Evolutionary conservation across 805 yeast genomes (phyloP).

Genomic region (Yamadazyma ubonensis): DNA sequence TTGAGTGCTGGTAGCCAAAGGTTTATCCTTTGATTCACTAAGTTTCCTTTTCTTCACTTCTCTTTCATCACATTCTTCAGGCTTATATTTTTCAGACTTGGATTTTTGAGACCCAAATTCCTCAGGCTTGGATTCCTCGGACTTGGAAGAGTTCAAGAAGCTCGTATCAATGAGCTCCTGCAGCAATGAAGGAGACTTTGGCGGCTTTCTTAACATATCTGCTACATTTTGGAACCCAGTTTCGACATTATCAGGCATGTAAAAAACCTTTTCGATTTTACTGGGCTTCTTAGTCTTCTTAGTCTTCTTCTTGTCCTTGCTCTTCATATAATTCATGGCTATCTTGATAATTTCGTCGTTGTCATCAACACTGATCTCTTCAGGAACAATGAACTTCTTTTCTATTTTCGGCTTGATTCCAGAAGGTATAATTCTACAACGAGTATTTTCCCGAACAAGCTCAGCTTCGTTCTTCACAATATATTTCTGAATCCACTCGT

Average conservation of each 20-base stretch:
- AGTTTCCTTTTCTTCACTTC: too few species aligned
- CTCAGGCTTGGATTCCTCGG: too few species aligned
- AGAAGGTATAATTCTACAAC: constrained; percentile 69
- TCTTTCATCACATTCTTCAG: neutral
- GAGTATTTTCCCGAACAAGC: constrained; percentile 42
- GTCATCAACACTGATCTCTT: constrained; percentile 37
- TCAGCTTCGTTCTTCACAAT: constrained; percentile 47
- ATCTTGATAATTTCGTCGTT: constrained; percentile 64
- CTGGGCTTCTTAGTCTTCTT: constrained; percentile 10
- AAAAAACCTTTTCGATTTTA: constrained; percentile 45
- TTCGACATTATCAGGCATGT: constrained; percentile 72
- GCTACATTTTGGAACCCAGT: constrained; percentile 56
- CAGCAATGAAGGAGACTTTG: constrained; percentile 9
- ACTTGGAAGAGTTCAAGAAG: constrained; percentile 1
- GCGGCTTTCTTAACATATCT: constrained; percentile 9
- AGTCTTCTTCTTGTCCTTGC: constrained; percentile 14
- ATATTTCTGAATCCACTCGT: constrained; percentile 70
- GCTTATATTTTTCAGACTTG: too few species aligned
- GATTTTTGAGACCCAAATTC: too few species aligned
- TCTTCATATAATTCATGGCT: constrained; percentile 61
- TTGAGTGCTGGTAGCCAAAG: constrained; percentile 4
- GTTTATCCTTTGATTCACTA: too few species aligned
- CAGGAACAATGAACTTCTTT: constrained; percentile 58
- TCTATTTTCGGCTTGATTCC: constrained; percentile 55
- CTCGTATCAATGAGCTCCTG: constrained; percentile 16